These are phyloP conservation scores for Malassezia furfur DNA, from an alignment of 1,284 basidiomycete genomes.

Conservation along the genomic window DNA sequence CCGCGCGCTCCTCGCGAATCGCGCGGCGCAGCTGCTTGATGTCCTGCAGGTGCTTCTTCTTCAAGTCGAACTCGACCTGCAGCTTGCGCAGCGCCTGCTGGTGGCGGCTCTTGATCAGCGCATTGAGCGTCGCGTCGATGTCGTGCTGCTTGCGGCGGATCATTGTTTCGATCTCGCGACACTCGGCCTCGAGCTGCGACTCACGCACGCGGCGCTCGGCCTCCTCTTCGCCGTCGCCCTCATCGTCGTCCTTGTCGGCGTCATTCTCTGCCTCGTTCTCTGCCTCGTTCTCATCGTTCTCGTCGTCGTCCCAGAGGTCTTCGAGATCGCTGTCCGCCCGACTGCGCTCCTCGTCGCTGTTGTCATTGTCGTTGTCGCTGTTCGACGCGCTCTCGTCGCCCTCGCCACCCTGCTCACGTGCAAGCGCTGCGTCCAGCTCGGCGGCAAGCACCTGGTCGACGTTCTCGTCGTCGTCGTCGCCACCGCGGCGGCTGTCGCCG, in stretches of 20 bases:
- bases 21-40: conserved; percentile 36
- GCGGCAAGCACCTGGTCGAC: conserved; percentile 50
- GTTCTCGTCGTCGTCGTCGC: conserved; percentile 57
- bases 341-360: conserved; percentile 26
- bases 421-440: conserved; percentile 50
- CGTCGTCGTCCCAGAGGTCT: conserved; percentile 40
- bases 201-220: conserved; percentile 36
- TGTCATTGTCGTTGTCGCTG: conserved; percentile 41
- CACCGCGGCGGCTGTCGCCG: conserved; percentile 6
- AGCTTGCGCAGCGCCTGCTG: conserved; percentile 40
- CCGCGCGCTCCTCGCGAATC: conserved; percentile 32
- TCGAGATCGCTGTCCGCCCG: conserved; percentile 26
- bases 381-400: conserved; percentile 54
- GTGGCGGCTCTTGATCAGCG: conserved; percentile 44
- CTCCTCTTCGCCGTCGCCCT: conserved; percentile 43
- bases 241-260: conserved; percentile 22
- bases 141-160: conserved; percentile 42
- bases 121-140: conserved; percentile 39
- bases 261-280: conserved; percentile 57
- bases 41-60: conserved; percentile 38
- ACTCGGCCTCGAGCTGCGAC: conserved; percentile 44
- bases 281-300: conserved; percentile 58
- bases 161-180: conserved; percentile 42
- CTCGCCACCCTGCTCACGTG: conserved; percentile 52
- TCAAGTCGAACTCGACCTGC: conserved; percentile 38